phyloP scores from a whole-genome alignment of 257 asterid species.

The Gentiana macrophylla region DNA sequence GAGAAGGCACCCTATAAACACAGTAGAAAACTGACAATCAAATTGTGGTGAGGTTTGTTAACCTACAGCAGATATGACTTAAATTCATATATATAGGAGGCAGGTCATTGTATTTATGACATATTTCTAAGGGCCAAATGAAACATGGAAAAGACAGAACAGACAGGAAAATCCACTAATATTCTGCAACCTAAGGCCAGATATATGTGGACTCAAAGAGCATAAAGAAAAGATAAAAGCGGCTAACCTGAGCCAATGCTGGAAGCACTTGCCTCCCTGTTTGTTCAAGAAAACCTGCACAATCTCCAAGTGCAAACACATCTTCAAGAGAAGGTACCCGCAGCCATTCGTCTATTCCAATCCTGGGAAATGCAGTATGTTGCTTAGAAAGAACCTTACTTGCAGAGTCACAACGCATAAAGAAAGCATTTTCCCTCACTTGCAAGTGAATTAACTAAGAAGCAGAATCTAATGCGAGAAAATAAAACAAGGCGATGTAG shows the following conservation, averaged over 20 bases:
- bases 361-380: constrained; percentile 24
- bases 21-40: no score
- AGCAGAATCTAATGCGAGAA: neutral
- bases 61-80: neutral
- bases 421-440: neutral
- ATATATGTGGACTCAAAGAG: no score
- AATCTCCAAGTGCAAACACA: constrained; percentile 84
- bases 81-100: neutral
- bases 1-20: no score
- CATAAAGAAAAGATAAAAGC: neutral
- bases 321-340: constrained; percentile 77
- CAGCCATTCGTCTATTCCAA: constrained; percentile 86
- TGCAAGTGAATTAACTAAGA: neutral
- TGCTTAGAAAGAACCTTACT: neutral
- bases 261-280: constrained; percentile 82
- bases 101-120: neutral
- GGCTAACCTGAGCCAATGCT: constrained; percentile 82
- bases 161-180: neutral
- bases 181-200: neutral
- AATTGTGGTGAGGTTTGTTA: no score
- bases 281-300: constrained; percentile 83
- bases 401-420: no score
- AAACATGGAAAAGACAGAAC: neutral
- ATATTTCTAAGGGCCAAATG: neutral
- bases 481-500: neutral